phyloP scores from a whole-genome alignment of 2,329 filamentous ascomycete species.

The Verticillium isaacii region DNA sequence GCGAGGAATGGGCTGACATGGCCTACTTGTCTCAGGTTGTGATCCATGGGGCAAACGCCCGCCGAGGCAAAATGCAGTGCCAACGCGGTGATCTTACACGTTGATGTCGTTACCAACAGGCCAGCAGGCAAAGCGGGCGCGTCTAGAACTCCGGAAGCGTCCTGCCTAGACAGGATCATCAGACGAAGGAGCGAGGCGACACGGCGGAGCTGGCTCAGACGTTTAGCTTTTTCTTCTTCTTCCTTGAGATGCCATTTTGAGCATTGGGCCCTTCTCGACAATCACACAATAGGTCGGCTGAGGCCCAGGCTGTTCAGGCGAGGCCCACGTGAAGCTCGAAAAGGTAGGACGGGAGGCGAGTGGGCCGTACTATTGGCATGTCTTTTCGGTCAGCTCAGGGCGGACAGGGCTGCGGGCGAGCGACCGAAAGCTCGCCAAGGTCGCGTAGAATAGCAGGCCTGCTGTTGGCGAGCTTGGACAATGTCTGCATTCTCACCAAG shows the following conservation, averaged over 20 bases:
- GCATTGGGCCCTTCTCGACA: not conserved
- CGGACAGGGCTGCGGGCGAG: not conserved
- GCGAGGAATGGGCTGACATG: not conserved
- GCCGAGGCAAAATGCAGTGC: not conserved
- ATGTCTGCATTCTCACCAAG: not conserved
- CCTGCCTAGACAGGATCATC: not conserved
- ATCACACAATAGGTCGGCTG: not conserved
- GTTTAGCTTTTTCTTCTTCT: too few relatives aligned
- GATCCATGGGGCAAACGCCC: not conserved
- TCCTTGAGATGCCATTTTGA: not conserved
- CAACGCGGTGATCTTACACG: not conserved
- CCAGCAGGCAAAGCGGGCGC: not conserved
- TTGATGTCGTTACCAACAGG: not conserved
- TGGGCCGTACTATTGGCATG: not conserved
- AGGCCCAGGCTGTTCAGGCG: not conserved
- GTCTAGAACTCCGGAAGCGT: not conserved
- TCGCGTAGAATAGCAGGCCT: not conserved
- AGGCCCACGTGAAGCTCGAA: not conserved
- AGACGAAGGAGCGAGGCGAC: not conserved
- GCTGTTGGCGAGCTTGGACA: not conserved
- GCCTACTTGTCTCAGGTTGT: not conserved
- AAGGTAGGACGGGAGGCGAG: not conserved
- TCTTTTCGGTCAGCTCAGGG: not conserved
- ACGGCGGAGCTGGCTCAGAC: not conserved
- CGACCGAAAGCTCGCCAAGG: not conserved